These are phyloP conservation scores for Microsporum ferrugineum DNA, from an alignment of 2,329 filamentous ascomycete species.

Conservation along the genomic window DNA sequence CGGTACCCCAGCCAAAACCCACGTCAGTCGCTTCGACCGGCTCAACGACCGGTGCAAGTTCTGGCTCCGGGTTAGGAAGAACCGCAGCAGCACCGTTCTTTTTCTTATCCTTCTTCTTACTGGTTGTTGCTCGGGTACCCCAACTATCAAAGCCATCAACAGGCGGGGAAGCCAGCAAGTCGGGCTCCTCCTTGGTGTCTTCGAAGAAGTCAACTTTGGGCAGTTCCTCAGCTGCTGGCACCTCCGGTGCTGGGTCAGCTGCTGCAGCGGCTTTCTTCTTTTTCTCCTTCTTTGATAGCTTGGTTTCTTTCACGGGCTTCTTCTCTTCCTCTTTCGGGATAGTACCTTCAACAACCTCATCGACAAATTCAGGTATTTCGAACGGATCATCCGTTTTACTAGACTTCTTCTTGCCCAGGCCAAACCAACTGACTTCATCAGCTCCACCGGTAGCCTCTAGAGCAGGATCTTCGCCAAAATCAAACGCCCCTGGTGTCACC, in stretches of 20 bases:
- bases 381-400: neutral
- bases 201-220: slow-evolving; percentile 4
- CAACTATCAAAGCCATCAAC: slow-evolving; percentile 9
- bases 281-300: slow-evolving; percentile 24
- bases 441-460: neutral
- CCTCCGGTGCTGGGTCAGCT: slow-evolving; percentile 23
- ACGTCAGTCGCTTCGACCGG: slow-evolving; percentile 3
- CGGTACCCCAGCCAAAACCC: neutral
- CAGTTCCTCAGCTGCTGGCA: slow-evolving; percentile 20
- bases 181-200: slow-evolving; percentile 17
- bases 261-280: slow-evolving; percentile 13
- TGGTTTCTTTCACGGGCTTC: neutral
- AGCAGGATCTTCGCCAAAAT: neutral
- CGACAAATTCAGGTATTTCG: neutral
- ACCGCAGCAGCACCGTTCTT: slow-evolving; percentile 27
- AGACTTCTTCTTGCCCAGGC: neutral
- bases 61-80: slow-evolving; percentile 22
- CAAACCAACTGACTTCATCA: neutral
- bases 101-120: slow-evolving; percentile 41
- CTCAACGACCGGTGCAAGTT: slow-evolving; percentile 4
- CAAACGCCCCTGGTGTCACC: neutral
- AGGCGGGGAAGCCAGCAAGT: slow-evolving; percentile 5
- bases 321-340: neutral
- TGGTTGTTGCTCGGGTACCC: slow-evolving; percentile 24
- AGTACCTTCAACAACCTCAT: neutral